phyloP scores from a whole-genome alignment of 768 basidiomycete species.

The Ramaria rubella region DNA sequence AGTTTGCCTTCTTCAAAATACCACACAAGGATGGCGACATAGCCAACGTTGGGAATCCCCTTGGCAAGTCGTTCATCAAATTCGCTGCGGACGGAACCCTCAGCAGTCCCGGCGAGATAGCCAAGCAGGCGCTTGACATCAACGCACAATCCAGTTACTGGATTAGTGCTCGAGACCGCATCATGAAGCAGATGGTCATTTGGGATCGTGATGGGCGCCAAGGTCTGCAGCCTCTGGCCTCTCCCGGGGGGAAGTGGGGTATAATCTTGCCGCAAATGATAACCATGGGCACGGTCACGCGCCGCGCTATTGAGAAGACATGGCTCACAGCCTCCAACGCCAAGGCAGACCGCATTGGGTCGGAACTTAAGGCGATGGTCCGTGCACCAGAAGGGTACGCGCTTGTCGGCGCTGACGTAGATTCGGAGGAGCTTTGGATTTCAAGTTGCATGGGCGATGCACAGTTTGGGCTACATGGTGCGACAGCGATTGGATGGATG shows the following conservation, averaged over 20 bases:
- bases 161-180: conserved; percentile 90
- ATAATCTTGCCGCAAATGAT: conserved; percentile 95
- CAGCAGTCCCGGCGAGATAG: conserved; percentile 73
- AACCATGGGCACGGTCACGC: conserved; percentile 98
- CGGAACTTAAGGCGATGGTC: conserved; percentile 97
- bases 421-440: conserved; percentile 98
- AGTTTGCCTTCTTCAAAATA: conserved; percentile 77
- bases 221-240: conserved; percentile 1
- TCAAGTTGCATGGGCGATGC: conserved; percentile 98
- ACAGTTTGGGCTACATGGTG: conserved; percentile 94
- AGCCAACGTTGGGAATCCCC: conserved; percentile 91
- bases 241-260: conserved; percentile 55
- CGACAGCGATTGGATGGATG: conserved; percentile 99
- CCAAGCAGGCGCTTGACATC: conserved; percentile 81
- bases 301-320: conserved; percentile 94
- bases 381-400: conserved; percentile 88
- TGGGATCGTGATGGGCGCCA: conserved; percentile 45
- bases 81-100: conserved; percentile 83
- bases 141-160: conserved; percentile 96
- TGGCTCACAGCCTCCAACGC: conserved; percentile 99
- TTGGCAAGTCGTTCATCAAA: conserved; percentile 84
- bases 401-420: conserved; percentile 96
- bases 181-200: conserved; percentile 88
- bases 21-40: conserved; percentile 95
- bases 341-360: conserved; percentile 95